Percentiles rank a stretch among this genome's conserved stretches.
These are phyloP conservation scores for Hyphopichia burtonii DNA, from an alignment of 1,139 yeast species.

Conservation along the genomic window DNA sequence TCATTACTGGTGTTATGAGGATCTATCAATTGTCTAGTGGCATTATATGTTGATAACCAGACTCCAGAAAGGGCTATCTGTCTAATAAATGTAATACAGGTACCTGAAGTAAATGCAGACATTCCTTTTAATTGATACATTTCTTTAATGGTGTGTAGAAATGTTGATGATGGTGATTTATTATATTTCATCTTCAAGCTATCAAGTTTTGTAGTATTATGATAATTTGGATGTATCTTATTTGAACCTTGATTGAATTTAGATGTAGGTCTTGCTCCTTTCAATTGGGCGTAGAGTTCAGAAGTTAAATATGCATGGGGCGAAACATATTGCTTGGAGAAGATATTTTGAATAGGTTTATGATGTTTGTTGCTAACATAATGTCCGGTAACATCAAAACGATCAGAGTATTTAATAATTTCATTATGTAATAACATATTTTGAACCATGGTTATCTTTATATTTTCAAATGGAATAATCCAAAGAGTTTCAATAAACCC, in stretches of 20 bases:
- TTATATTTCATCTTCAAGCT: conserved; percentile 36
- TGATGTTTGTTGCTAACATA: conserved; percentile 22
- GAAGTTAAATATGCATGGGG: conserved; percentile 45
- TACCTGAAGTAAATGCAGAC: conserved; percentile 78
- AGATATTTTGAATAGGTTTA: conserved; percentile 22
- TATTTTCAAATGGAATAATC: conserved; percentile 88
- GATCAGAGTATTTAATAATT: conserved; percentile 19
- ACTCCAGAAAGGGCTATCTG: conserved; percentile 80
- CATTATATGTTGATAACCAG: conserved; percentile 80
- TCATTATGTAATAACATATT: conserved; percentile 46
- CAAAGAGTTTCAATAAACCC: conserved; percentile 79
- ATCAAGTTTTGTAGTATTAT: conserved; percentile 10
- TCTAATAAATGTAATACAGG: conserved; percentile 73
- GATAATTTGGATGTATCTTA: conserved; percentile 14
- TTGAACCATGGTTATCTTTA: conserved; percentile 85
- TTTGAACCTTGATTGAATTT: conserved; percentile 15
- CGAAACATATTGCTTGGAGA: conserved; percentile 39
- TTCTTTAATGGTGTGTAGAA: conserved; percentile 55
- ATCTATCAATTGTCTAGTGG: conserved; percentile 65
- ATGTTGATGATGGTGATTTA: conserved; percentile 53
- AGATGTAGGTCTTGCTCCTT: conserved; percentile 21
- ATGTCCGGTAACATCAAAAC: conserved; percentile 28
- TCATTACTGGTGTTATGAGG: conserved; percentile 49
- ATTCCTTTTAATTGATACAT: conserved; percentile 76
- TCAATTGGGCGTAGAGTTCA: conserved; percentile 31